These are phyloP conservation scores for Capsicum pubescens DNA, from an alignment of 257 asterid genomes.

Conservation along the genomic window DNA sequence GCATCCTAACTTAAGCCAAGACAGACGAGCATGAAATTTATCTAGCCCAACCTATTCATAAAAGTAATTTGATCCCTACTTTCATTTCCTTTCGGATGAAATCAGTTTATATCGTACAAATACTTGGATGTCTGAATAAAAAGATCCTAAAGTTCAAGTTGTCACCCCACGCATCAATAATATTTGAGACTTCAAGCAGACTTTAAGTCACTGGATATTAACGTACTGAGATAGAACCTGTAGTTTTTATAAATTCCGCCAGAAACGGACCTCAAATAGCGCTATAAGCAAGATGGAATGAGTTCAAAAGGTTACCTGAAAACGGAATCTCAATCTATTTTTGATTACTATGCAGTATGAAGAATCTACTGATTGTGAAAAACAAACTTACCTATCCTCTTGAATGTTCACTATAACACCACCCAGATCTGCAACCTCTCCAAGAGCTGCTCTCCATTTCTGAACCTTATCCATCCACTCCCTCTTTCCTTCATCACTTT, in stretches of 20 bases:
- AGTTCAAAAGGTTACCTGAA: neutral
- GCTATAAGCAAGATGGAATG: neutral
- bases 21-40: neutral
- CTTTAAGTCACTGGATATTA: neutral
- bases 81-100: conserved; percentile 14
- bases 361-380: neutral
- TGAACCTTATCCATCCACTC: conserved; percentile 13
- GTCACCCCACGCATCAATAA: neutral
- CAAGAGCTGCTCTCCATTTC: conserved; percentile 21
- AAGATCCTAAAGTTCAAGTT: neutral
- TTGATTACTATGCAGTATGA: neutral
- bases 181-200: neutral
- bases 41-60: neutral
- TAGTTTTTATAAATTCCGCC: neutral
- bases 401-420: neutral
- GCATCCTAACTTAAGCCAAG: neutral
- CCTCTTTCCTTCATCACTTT: conserved; percentile 19
- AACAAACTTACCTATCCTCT: neutral
- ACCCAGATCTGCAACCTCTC: conserved; percentile 10
- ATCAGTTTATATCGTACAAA: neutral
- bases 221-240: no score
- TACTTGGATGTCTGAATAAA: neutral
- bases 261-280: neutral
- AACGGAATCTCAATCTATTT: neutral
- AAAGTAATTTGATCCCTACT: neutral